Evolutionary conservation across 169 alveolate species (phyloP).

Genomic region (Babesia ovata): DNA sequence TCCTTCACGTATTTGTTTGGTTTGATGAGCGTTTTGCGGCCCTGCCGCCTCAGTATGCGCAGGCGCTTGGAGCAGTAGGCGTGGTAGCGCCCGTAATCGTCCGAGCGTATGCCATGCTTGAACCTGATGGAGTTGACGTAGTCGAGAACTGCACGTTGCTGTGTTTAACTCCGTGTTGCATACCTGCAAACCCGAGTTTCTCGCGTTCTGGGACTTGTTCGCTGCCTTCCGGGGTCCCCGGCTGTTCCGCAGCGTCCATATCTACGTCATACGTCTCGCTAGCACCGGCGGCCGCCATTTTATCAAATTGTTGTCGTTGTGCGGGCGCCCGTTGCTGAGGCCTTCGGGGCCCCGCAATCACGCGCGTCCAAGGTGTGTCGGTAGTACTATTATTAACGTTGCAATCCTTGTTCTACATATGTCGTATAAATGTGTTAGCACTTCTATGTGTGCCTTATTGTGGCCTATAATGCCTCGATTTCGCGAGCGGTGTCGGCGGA

Average conservation of each 20-base stretch:
- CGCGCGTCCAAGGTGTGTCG: neutral
- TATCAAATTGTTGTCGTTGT: neutral
- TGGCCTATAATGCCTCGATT: neutral
- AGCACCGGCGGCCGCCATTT: neutral
- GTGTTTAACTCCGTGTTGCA: neutral
- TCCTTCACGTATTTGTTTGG: constrained; percentile 45
- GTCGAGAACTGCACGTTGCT: constrained; percentile 44
- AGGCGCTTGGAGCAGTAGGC: constrained; percentile 59
- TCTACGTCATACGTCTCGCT: neutral
- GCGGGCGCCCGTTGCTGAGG: neutral
- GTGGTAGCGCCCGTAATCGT: constrained; percentile 64
- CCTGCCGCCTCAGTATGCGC: constrained; percentile 52
- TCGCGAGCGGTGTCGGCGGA: neutral
- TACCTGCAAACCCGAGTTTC: constrained; percentile 46
- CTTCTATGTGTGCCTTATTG: neutral
- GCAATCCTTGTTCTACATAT: neutral
- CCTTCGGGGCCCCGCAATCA: neutral
- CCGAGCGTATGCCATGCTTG: constrained; percentile 64
- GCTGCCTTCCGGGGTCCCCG: neutral
- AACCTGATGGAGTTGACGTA: constrained; percentile 53
- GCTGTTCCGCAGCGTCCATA: constrained; percentile 9
- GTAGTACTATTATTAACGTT: neutral
- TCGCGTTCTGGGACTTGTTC: neutral
- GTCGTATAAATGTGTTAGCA: neutral
- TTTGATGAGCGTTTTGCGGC: constrained; percentile 11